Evolutionary conservation across 1,284 basidiomycete genomes (phyloP), one percentile per base, ranked within the genome.

Genomic region (Ceratobasidium sp.): DNA sequence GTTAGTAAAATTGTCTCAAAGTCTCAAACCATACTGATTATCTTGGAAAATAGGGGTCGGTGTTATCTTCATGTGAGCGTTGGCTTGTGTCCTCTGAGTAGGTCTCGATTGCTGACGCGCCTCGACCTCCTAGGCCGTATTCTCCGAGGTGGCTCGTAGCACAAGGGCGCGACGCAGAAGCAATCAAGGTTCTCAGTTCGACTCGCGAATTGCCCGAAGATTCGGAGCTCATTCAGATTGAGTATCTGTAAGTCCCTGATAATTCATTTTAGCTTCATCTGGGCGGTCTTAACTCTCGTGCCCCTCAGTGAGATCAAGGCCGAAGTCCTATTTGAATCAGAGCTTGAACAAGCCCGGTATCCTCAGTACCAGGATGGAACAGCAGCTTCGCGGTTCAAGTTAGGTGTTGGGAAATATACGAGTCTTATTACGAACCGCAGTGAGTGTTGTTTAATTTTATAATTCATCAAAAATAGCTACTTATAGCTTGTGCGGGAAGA

Each of bases 121-220:
- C 41, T 14, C 43, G 30, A 5, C 3, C 26, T 72, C 26, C 28
- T 41, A 66, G 46, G 74, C 75, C 26, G 59, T 66, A 50, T 38
- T 76, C 75, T 67, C 74, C 62, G 49, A 89, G 90, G 76, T 92
- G 90, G 90, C 85, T 92, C 16, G 83, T 92, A 38, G 90, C 91
- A 78, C 82, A 89, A 77, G 89, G 88, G 41, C 85, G 89, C 46
- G 88, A 94, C 75, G 90, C 92, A 14, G 92, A 94, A 80, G 89
- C 90, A 0, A 82, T 92, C 21, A 77, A 79, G 6, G 89, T 89
- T 9, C 85, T 94, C 16, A 88, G 90, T 77, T 81, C 80, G 43
- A 88, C 90, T 8, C 88, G 92, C 46, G 79, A 82, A 8, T 81
- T 87, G 16, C 83, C 88, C 1, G 81, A 85, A 8, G 86, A 91